These are phyloP conservation scores for Trypethelium eluteriae DNA, from an alignment of 495 filamentous ascomycete species.

Conservation along the genomic window DNA sequence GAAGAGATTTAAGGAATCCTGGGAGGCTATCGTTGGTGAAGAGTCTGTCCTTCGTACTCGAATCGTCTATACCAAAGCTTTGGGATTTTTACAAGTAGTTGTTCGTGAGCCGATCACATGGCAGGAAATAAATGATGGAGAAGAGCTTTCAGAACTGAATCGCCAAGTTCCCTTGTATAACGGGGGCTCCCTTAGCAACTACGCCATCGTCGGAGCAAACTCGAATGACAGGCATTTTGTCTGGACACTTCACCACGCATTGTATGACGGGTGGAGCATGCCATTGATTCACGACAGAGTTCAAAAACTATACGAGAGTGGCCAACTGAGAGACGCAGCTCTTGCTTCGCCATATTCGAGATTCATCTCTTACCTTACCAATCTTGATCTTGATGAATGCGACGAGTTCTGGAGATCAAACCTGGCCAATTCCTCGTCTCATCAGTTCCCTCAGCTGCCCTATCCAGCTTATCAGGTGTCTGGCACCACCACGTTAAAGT, in stretches of 20 bases:
- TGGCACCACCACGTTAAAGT: slow-evolving; percentile 1
- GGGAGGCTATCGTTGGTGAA: slow-evolving; percentile 37
- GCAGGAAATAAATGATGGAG: slow-evolving; percentile 12
- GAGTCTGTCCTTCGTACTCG: slow-evolving; percentile 38
- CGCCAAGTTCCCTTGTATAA: slow-evolving; percentile 28
- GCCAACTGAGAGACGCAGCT: slow-evolving; percentile 29
- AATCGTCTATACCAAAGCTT: slow-evolving; percentile 30
- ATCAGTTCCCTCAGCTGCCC: slow-evolving; percentile 47
- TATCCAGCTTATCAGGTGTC: slow-evolving; percentile 25
- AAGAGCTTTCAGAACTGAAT: slow-evolving; percentile 13
- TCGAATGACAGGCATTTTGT: slow-evolving; percentile 24
- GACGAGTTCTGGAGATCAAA: slow-evolving; percentile 57
- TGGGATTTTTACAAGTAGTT: slow-evolving; percentile 23
- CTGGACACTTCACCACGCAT: slow-evolving; percentile 51
- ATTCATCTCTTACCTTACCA: slow-evolving; percentile 24
- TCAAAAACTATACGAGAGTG: slow-evolving; percentile 29
- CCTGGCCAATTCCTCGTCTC: slow-evolving; percentile 43
- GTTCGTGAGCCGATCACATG: slow-evolving; percentile 25
- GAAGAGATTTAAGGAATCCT: slow-evolving; percentile 40
- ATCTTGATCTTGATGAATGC: slow-evolving; percentile 13
- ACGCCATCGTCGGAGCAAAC: slow-evolving; percentile 18
- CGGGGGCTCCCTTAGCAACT: slow-evolving; percentile 32
- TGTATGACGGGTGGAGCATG: slow-evolving; percentile 69
- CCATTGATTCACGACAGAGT: slow-evolving; percentile 44
- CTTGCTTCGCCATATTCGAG: slow-evolving; percentile 26